Base-by-base conservation (phyloP, 176 grass and related monocot species). In the Oryza brachyantha region DNA sequence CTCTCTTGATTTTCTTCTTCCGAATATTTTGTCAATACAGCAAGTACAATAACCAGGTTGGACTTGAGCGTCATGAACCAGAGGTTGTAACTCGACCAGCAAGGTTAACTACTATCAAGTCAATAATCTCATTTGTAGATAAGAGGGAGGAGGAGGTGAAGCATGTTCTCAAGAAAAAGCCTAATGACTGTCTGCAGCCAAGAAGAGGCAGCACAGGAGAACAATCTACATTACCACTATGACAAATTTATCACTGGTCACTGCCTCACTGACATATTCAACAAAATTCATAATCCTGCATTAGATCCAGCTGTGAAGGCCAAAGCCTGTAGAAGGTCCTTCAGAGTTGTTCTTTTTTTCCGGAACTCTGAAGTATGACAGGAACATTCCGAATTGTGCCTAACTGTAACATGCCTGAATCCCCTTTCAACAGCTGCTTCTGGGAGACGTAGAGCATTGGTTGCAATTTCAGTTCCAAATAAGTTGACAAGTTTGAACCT, bases 91-190 rank as follows among this genome's bases (percentile, higher is more conserved):
- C 61, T 79, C 87, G 83, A 19, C 75, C 84, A 39, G 60, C 64
- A 61, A 77, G 92, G 55, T 63, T 95, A 83, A 84, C 73, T 66
- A 91, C 66, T 68, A 93, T 99, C 74, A 99, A 87, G 72, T 83
- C 83, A 27, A 32, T 95, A 43, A 77, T 99, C 21, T 85, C 92
- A 70, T 99, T 99, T 76, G 84, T 93, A 9, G 90, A 93, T 83
- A 95, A 84, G 83, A 99, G 90, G 81, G 96, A 95, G 73, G 92
- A 91, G 40, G 96, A 95, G 29, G 82, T 99, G 73, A 93, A 91
- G 77, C 87, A 76, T 39, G 85, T 74, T 43, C 79, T 95, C 28
- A 95, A 93, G 81, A 83, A 87, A 73, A 99, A 87, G 86, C 78
- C 86, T 46, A 95, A 70, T 52, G 88, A 37, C 13, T 66, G 38